These are phyloP conservation scores for Ustulina deusta DNA, from an alignment of 2,329 filamentous ascomycete species.

Conservation along the genomic window DNA sequence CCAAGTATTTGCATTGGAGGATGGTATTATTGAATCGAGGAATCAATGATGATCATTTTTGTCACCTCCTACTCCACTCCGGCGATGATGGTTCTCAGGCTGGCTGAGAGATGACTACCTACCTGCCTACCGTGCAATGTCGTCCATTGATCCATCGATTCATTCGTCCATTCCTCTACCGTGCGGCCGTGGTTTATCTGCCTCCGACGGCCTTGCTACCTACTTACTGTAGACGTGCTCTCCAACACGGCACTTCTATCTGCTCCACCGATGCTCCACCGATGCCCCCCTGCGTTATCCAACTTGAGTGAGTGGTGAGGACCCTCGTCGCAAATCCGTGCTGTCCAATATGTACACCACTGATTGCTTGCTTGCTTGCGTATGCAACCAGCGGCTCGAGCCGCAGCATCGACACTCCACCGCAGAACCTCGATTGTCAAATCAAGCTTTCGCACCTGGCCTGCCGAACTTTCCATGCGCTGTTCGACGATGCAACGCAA, in stretches of 20 bases:
- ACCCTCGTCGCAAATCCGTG: constrained; percentile 27
- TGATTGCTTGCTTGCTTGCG: constrained; percentile 31
- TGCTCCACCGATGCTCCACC: constrained; percentile 35
- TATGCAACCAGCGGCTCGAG: constrained; percentile 43
- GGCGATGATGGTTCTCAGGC: not conserved
- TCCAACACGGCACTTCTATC: constrained; percentile 40
- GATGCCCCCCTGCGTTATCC: constrained; percentile 23
- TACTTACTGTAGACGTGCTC: constrained; percentile 18
- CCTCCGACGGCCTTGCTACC: constrained; percentile 3
- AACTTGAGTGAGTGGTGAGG: constrained; percentile 19
- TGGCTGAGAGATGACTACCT: constrained; percentile 4
- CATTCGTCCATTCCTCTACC: not conserved
- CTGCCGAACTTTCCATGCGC: constrained; percentile 40
- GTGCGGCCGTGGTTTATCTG: constrained; percentile 10
- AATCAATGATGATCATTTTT: not conserved
- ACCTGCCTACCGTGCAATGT: not conserved
- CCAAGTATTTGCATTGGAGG: constrained; percentile 5
- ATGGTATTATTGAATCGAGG: not conserved
- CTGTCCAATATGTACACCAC: constrained; percentile 15
- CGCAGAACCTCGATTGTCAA: constrained; percentile 34
- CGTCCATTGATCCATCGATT: too few species aligned
- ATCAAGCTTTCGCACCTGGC: constrained; percentile 41
- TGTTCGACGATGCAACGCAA: constrained; percentile 39
- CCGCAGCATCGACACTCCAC: constrained; percentile 37
- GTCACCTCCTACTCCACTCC: not conserved